These are phyloP conservation scores for Ceratobasidium sp. DNA, from an alignment of 1,284 basidiomycete species.

Conservation along the genomic window DNA sequence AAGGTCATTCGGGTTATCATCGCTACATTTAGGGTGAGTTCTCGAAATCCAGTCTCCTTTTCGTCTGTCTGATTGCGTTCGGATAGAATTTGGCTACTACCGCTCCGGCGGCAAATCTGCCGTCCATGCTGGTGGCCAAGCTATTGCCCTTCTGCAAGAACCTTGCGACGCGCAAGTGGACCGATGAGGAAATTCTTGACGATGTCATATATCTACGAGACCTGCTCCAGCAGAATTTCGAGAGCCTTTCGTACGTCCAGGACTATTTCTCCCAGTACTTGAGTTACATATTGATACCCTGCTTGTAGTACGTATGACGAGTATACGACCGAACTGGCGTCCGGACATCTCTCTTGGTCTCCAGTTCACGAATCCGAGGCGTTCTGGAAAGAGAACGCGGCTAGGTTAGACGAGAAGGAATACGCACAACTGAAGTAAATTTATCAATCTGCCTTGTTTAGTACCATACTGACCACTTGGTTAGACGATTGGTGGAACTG, in stretches of 20 bases:
- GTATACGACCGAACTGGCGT: conserved; percentile 90
- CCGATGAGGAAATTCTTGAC: conserved; percentile 94
- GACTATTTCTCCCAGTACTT: not conserved
- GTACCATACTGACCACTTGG: not conserved
- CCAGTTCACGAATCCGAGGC: conserved; percentile 96
- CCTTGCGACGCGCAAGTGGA: conserved; percentile 88
- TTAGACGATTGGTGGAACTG: conserved; percentile 68
- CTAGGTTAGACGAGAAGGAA: conserved; percentile 84
- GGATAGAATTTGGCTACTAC: conserved; percentile 86
- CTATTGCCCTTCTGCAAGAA: conserved; percentile 89
- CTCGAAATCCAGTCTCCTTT: not conserved
- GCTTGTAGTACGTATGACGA: conserved; percentile 89
- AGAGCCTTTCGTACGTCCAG: conserved; percentile 84
- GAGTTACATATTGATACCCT: not conserved
- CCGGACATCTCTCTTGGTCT: conserved; percentile 93
- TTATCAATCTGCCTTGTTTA: not conserved
- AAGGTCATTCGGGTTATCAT: conserved; percentile 97
- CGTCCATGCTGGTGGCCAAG: conserved; percentile 92
- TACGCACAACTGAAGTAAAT: conserved; percentile 83
- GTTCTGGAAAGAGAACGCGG: conserved; percentile 97
- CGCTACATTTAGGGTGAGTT: conserved; percentile 85
- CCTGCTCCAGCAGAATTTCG: conserved; percentile 84
- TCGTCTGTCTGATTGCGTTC: not conserved
- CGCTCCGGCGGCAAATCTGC: conserved; percentile 85
- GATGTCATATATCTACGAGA: conserved; percentile 89